phyloP scores from a whole-genome alignment of 352 stramenopile species.

The Phytophthora quininea region DNA sequence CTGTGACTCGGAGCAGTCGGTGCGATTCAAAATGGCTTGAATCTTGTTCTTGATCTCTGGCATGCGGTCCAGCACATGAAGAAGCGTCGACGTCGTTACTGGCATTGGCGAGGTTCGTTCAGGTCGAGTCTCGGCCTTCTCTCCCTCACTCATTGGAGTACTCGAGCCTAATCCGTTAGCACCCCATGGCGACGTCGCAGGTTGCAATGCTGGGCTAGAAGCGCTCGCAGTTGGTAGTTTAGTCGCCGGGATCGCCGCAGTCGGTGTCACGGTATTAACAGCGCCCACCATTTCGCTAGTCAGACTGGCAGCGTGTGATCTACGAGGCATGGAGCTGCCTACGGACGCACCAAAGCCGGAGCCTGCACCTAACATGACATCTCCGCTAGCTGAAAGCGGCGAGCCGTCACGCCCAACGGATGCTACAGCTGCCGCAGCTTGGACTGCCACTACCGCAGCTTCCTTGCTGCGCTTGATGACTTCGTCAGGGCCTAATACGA shows the following conservation, averaged over 20 bases:
- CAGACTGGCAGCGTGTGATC: slow-evolving; percentile 43
- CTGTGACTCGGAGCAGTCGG: slow-evolving; percentile 86
- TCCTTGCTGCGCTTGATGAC: slow-evolving; percentile 90
- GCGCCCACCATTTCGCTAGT: slow-evolving; percentile 32
- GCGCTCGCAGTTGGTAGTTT: slow-evolving; percentile 10
- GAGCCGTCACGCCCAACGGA: slow-evolving; percentile 55
- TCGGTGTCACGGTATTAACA: slow-evolving; percentile 13
- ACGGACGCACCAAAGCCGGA: slow-evolving; percentile 51
- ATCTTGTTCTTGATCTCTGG: slow-evolving; percentile 92
- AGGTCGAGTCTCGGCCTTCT: no score
- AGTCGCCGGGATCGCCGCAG: slow-evolving; percentile 16
- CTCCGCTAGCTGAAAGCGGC: slow-evolving; percentile 50
- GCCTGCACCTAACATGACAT: slow-evolving; percentile 56
- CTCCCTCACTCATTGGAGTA: slow-evolving; percentile 8
- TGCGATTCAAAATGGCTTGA: slow-evolving; percentile 84
- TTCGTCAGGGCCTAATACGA: slow-evolving; percentile 70
- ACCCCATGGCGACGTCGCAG: slow-evolving; percentile 32
- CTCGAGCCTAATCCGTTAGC: slow-evolving; percentile 25
- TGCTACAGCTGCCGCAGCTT: slow-evolving; percentile 71
- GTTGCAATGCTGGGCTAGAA: slow-evolving; percentile 7
- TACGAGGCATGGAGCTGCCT: slow-evolving; percentile 39
- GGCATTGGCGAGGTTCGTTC: no score
- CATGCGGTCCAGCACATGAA: slow-evolving; percentile 87
- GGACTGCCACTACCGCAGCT: slow-evolving; percentile 70
- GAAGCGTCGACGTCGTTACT: slow-evolving; percentile 77